Conservation (phyloP, 1,284 basidiomycete species). For the Sanghuangporus baumii region DNA sequence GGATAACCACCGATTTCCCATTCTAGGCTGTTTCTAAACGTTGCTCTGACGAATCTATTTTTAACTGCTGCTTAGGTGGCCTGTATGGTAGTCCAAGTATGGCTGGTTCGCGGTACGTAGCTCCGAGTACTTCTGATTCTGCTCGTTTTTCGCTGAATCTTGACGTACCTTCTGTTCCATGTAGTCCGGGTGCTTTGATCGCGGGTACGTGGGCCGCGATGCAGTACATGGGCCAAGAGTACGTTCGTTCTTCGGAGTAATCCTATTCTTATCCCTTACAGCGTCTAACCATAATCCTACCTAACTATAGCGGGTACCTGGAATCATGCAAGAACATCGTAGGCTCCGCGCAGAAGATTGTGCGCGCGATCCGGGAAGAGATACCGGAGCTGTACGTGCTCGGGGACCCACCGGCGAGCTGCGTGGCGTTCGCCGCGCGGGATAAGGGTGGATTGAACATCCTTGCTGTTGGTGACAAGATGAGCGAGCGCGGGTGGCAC, state of each 20-base stretch:
- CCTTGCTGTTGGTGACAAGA: constrained; percentile 86
- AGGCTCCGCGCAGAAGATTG: constrained; percentile 62
- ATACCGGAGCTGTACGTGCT: constrained; percentile 82
- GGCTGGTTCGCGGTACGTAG: constrained; percentile 76
- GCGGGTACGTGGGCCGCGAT: constrained; percentile 97
- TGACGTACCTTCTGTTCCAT: neutral
- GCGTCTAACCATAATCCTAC: neutral
- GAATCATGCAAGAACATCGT: constrained; percentile 85
- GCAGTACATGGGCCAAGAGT: constrained; percentile 87
- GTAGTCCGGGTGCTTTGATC: constrained; percentile 85
- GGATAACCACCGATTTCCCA: neutral
- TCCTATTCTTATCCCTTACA: constrained; percentile 6
- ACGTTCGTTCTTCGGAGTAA: constrained; percentile 24
- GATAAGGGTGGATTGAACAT: constrained; percentile 48
- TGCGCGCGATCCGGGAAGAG: constrained; percentile 54
- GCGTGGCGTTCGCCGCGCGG: constrained; percentile 81
- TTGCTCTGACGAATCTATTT: neutral
- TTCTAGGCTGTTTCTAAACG: neutral
- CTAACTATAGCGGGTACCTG: constrained; percentile 73
- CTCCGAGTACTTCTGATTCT: constrained; percentile 7
- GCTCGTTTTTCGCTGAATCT: constrained; percentile 17
- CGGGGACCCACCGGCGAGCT: constrained; percentile 85
- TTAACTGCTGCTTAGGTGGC: constrained; percentile 42
- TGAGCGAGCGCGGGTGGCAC: constrained; percentile 87
- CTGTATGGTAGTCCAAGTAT: constrained; percentile 82